These are phyloP conservation scores for Mycena capillaripes DNA, from an alignment of 768 basidiomycete species.

Conservation along the genomic window DNA sequence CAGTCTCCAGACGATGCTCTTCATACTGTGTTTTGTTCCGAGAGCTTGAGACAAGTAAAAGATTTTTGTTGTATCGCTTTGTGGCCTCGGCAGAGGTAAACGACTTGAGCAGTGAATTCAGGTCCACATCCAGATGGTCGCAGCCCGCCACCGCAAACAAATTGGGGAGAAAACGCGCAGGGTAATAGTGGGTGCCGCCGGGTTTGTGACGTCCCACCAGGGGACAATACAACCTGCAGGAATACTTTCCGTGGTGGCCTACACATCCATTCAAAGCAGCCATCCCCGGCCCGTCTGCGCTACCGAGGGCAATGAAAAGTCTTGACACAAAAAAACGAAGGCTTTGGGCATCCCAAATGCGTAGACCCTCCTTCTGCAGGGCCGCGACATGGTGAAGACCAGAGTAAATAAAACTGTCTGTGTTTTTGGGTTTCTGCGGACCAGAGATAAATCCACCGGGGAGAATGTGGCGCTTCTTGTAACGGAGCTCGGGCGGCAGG, in stretches of 20 bases:
- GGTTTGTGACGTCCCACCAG: slow-evolving; percentile 46
- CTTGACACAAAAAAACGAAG: slow-evolving; percentile 26
- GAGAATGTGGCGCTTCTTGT: slow-evolving; percentile 42
- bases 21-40: slow-evolving; percentile 43
- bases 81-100: slow-evolving; percentile 6
- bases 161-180: slow-evolving; percentile 43
- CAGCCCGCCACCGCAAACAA: slow-evolving; percentile 40
- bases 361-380: slow-evolving; percentile 38
- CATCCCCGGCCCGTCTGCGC: slow-evolving; percentile 45
- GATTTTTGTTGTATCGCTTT: slow-evolving; percentile 35
- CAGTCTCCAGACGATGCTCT: slow-evolving; percentile 42
- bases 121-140: slow-evolving; percentile 47
- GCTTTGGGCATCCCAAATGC: slow-evolving; percentile 47
- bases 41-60: slow-evolving; percentile 37
- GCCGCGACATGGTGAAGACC: slow-evolving; percentile 41
- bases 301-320: slow-evolving; percentile 28
- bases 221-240: slow-evolving; percentile 18
- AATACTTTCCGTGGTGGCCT: slow-evolving; percentile 17
- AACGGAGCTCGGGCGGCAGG: slow-evolving; percentile 44
- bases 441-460: slow-evolving; percentile 42
- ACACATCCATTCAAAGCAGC: slow-evolving; percentile 49
- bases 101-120: slow-evolving; percentile 21
- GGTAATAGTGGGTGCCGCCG: slow-evolving; percentile 48
- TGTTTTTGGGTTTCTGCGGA: slow-evolving; percentile 43
- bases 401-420: slow-evolving; percentile 41